Evolutionary conservation across 306 rosid species (phyloP).

Genomic region (Cucumis sativus): Cucumber_9930_V3 NC_026657.2:7437001-7437500

Average conservation of each 20-base stretch:
- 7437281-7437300: constrained; percentile 54
- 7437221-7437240: constrained; percentile 50
- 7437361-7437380: constrained; percentile 78
- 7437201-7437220: constrained; percentile 56
- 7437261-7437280: constrained; percentile 77
- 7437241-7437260: constrained; percentile 59
- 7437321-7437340: constrained; percentile 60
- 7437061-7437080: not conserved
- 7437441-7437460: constrained; percentile 68
- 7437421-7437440: constrained; percentile 70
- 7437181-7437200: constrained; percentile 63
- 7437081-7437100: constrained; percentile 13
- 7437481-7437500: constrained; percentile 52
- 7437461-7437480: constrained; percentile 63
- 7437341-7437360: constrained; percentile 67
- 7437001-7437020: not conserved
- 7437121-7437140: constrained; percentile 70
- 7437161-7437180: constrained; percentile 50
- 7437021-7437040: not conserved
- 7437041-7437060: not conserved
- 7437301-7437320: constrained; percentile 68
- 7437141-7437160: constrained; percentile 62
- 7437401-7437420: constrained; percentile 77
- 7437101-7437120: constrained; percentile 85
- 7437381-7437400: constrained; percentile 94